Evolutionary conservation across 208 protist genomes (phyloP).

Genomic region (Wallacemonas sp.): DNA sequence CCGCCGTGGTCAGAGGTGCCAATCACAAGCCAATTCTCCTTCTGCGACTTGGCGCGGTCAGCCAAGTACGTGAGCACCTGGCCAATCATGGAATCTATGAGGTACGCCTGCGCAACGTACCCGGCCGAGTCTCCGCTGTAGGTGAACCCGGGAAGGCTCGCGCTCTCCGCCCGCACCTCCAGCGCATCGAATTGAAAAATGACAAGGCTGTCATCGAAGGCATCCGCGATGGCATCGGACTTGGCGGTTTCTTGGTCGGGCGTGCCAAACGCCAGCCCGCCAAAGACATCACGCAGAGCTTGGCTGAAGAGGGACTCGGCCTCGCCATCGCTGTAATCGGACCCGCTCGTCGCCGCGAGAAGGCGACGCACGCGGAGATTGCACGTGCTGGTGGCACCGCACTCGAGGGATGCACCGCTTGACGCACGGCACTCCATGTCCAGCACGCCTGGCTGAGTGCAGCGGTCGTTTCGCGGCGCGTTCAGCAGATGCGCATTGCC

Average conservation of each 20-base stretch:
- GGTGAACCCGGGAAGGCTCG: constrained; percentile 43
- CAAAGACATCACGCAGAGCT: constrained; percentile 46
- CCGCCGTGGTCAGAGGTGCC: constrained; percentile 67
- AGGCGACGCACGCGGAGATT: constrained; percentile 43
- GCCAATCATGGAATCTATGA: constrained; percentile 67
- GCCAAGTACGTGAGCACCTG: constrained; percentile 61
- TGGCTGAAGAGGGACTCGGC: constrained; percentile 45
- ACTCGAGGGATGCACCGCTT: constrained; percentile 36
- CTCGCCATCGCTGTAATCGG: constrained; percentile 33
- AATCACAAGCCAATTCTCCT: constrained; percentile 85
- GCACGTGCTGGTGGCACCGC: constrained; percentile 52
- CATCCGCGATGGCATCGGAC: constrained; percentile 39
- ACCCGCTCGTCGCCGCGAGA: constrained; percentile 26
- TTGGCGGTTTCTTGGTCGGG: constrained; percentile 25
- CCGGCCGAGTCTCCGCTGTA: constrained; percentile 43
- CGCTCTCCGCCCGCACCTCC: constrained; percentile 47
- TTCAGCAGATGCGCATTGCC: constrained; percentile 61
- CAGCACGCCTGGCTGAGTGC: constrained; percentile 55
- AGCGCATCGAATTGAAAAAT: constrained; percentile 76
- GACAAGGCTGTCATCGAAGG: constrained; percentile 50
- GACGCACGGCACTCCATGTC: constrained; percentile 64
- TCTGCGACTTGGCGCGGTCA: constrained; percentile 47
- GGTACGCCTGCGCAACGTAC: constrained; percentile 70
- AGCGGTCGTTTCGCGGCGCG: constrained; percentile 36
- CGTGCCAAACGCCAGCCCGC: constrained; percentile 34